Conservation (phyloP, 2,329 filamentous ascomycete genomes). For the Mollisia scopiformis region DNA sequence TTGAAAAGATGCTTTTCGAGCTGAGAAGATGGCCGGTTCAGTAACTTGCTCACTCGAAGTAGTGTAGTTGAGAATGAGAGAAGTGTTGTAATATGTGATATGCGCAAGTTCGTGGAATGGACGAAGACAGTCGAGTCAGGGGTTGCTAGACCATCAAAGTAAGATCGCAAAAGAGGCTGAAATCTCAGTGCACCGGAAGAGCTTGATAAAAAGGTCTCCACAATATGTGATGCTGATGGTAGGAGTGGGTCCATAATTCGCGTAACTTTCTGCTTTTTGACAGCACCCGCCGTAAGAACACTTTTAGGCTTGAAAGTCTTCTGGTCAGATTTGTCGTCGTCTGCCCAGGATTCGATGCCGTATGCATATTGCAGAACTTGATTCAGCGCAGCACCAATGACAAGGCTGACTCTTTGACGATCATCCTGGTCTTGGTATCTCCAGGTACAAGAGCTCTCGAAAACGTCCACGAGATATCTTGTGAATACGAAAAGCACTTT, state of each 20-base stretch:
- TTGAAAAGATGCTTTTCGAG: constrained; percentile 83
- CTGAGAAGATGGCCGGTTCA: constrained; percentile 63
- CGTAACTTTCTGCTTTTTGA: constrained; percentile 2
- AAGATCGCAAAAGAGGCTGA: constrained; percentile 73
- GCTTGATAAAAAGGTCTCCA: constrained; percentile 75
- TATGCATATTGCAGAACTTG: constrained; percentile 74
- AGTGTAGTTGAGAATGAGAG: constrained; percentile 70
- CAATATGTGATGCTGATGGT: constrained; percentile 73
- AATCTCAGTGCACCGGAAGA: constrained; percentile 73
- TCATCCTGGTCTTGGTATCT: constrained; percentile 73
- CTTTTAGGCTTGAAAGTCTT: neutral
- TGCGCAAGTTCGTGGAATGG: constrained; percentile 56
- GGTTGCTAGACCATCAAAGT: constrained; percentile 63
- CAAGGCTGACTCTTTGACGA: constrained; percentile 67
- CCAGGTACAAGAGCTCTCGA: constrained; percentile 87
- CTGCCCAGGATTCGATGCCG: constrained; percentile 67
- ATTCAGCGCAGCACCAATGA: constrained; percentile 71
- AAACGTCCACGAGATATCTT: constrained; percentile 77
- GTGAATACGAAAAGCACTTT: constrained; percentile 74
- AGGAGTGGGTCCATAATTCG: constrained; percentile 52
- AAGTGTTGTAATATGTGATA: constrained; percentile 64
- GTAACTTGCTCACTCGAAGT: constrained; percentile 68
- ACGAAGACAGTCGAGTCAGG: constrained; percentile 66
- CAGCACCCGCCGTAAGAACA: neutral
- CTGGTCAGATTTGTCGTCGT: constrained; percentile 43